These are phyloP conservation scores for Cystobasidium sp. DNA, from an alignment of 1,284 basidiomycete genomes.

Conservation along the genomic window DNA sequence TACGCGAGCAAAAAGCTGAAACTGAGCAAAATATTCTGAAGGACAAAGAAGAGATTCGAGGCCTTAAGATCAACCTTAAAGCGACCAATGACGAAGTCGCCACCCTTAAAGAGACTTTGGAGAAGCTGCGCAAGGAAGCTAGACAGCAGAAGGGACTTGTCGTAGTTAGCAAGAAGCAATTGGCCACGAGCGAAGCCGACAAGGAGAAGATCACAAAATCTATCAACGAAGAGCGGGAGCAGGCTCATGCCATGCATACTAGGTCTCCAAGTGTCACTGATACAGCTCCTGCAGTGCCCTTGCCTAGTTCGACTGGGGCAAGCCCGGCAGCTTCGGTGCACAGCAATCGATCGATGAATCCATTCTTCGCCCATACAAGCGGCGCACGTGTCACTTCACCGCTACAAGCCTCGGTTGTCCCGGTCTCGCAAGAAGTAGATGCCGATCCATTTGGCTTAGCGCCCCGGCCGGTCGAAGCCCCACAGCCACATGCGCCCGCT, in stretches of 20 bases:
- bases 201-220: slow-evolving; percentile 65
- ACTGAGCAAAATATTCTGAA: slow-evolving; percentile 83
- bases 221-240: slow-evolving; percentile 64
- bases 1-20: slow-evolving; percentile 88
- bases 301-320: slow-evolving; percentile 48
- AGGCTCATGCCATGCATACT: slow-evolving; percentile 63
- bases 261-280: slow-evolving; percentile 60
- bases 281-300: slow-evolving; percentile 16
- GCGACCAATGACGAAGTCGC: slow-evolving; percentile 79
- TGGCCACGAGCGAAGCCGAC: slow-evolving; percentile 80
- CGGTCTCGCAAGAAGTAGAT: neutral
- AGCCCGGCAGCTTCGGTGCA: slow-evolving; percentile 52
- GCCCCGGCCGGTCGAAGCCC: slow-evolving; percentile 8
- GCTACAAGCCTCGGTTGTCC: slow-evolving; percentile 63
- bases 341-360: slow-evolving; percentile 27
- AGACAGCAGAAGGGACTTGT: slow-evolving; percentile 94
- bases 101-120: slow-evolving; percentile 72
- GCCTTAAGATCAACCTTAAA: slow-evolving; percentile 79
- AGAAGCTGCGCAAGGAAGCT: slow-evolving; percentile 89
- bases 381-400: slow-evolving; percentile 57
- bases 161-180: slow-evolving; percentile 93
- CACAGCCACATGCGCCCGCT: slow-evolving; percentile 7
- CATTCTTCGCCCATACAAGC: slow-evolving; percentile 48
- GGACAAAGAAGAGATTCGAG: slow-evolving; percentile 93
- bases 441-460: slow-evolving; percentile 66